Evolutionary conservation across 2,329 filamentous ascomycete genomes (phyloP).

Genomic region (Scolecobasidium constrictum): DNA sequence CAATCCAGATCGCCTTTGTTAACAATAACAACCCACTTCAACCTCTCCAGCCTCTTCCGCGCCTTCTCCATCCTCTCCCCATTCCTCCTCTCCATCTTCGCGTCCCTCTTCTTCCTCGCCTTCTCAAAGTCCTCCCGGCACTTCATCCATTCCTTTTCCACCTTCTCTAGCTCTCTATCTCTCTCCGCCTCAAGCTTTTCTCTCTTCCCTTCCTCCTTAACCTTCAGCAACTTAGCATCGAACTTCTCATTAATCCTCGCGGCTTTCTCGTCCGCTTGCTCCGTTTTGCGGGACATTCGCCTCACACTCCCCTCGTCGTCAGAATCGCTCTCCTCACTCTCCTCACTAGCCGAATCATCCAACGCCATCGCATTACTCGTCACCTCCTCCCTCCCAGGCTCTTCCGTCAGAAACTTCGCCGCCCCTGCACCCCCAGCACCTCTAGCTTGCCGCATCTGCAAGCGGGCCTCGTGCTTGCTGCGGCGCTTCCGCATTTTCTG

Average conservation of each 20-base stretch:
- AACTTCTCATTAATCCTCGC: not conserved
- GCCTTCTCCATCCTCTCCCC: not conserved
- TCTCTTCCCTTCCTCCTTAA: slow-evolving; percentile 1
- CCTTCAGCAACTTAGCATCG: not conserved
- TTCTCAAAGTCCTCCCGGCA: not conserved
- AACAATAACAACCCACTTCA: no score
- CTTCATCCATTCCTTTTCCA: not conserved
- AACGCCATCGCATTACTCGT: not conserved
- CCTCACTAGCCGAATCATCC: not conserved
- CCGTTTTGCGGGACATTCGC: no score
- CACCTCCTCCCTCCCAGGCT: no score
- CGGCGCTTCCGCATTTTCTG: no score
- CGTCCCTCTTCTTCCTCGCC: not conserved
- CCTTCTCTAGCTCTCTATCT: not conserved
- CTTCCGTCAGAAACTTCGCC: not conserved
- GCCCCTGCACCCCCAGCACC: not conserved
- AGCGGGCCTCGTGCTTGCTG: no score
- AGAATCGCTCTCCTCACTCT: not conserved
- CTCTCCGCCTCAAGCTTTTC: not conserved
- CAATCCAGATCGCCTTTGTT: no score
- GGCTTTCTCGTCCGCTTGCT: not conserved
- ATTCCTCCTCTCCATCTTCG: not conserved
- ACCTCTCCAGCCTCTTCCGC: not conserved
- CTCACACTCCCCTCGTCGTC: not conserved
- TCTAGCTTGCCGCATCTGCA: no score